Evolutionary conservation across 1,284 basidiomycete species (phyloP), one percentile per base, ranked within the genome.

Genomic region (Malassezia arunalokei): DNA sequence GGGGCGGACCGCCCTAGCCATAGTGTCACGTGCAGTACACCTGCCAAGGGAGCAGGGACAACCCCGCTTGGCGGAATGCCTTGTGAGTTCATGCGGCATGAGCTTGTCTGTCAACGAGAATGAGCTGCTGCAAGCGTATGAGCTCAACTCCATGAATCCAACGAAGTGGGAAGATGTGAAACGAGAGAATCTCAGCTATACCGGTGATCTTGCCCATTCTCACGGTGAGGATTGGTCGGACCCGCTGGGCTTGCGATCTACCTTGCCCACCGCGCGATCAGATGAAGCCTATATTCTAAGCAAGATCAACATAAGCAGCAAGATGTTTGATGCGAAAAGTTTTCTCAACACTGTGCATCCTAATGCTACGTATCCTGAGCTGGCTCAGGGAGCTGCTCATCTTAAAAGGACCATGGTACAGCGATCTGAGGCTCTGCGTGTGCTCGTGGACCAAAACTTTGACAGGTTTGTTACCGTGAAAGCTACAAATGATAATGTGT

Each of bases 391-490:
- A 15, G 59, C 69, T 11, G 43, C 49, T 27, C 57, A 64, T 39
- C 63, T 73, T 6, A 58, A 65, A 41, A 40, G 40, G 40, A 64
- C 54, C 45, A 71, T 73, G 47, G 63, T 61, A 37, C 66, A 69
- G 52, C 54, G 91, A 31, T 90, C 87, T 1, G 88, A 92, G 65
- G 92, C 91, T 24, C 84, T 98, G 56, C 81, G 90, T 46, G 83
- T 94, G 24, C 79, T 99, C 39, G 94, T 99, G 20, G 89, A 96
- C 74, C 88, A 95, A 66, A 95, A 96, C 75, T 96, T 98, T 76
- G 91, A 98, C 76, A 80, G 89, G 24, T 98, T 98, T 68, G 92
- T 98, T 9, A 86, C 88, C 4, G 92, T 99, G 57, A 99, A 99
- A 70, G 87, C 88, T 12, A 87, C 87, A 9, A 92, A 87, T 8